These are phyloP conservation scores for Fraxinus sp. DNA, from an alignment of 305 asterid genomes.

Conservation along the genomic window DNA sequence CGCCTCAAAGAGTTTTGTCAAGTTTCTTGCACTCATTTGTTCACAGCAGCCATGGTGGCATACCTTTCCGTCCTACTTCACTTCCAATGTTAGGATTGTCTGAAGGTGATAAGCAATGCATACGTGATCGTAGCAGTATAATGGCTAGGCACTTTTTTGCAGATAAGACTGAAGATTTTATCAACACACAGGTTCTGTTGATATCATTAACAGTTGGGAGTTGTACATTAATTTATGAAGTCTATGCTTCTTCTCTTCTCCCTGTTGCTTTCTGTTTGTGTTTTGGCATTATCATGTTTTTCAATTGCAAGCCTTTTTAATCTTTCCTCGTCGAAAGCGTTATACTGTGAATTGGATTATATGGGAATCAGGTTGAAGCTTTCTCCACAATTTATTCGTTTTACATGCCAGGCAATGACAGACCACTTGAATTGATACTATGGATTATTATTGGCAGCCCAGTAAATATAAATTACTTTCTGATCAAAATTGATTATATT, in stretches of 20 bases:
- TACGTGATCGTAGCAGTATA: conserved; percentile 95
- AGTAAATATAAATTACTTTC: not conserved
- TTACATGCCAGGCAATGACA: not conserved
- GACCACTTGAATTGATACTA: not conserved
- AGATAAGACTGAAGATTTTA: conserved; percentile 85
- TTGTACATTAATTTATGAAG: not conserved
- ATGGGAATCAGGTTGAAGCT: not conserved
- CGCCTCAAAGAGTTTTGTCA: conserved; percentile 94
- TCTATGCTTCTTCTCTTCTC: not conserved
- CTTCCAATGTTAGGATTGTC: conserved; percentile 93
- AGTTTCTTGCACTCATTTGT: conserved; percentile 92
- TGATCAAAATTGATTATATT: not conserved
- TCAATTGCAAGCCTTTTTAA: not conserved
- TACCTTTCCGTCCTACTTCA: conserved; percentile 79
- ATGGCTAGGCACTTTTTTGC: conserved; percentile 99
- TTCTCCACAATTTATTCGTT: not conserved
- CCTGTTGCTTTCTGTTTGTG: not conserved
- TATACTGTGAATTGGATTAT: not conserved
- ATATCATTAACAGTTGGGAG: conserved; percentile 26
- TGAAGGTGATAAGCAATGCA: conserved; percentile 91
- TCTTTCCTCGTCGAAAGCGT: not conserved
- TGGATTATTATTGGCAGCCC: not conserved
- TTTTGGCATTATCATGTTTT: not conserved
- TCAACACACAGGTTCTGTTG: conserved; percentile 73
- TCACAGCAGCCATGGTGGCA: conserved; percentile 67